phyloP scores from a whole-genome alignment of 768 basidiomycete species.

The Auriculariales sp. region DNA sequence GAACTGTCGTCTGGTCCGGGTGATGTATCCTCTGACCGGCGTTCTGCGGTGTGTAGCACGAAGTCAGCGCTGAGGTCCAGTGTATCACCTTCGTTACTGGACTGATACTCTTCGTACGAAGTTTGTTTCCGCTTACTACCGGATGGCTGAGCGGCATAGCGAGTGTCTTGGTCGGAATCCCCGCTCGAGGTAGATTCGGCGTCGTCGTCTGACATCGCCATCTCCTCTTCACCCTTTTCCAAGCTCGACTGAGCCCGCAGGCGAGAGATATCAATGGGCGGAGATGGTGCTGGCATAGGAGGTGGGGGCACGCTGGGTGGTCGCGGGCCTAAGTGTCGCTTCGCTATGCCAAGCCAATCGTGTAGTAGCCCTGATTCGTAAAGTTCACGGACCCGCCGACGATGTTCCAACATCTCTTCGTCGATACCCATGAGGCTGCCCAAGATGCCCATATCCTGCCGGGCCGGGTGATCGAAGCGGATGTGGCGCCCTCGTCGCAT shows the following conservation, averaged over 20 bases:
- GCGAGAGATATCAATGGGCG: neutral
- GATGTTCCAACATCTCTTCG: slow-evolving; percentile 56
- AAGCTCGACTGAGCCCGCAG: neutral
- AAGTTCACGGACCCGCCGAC: slow-evolving; percentile 52
- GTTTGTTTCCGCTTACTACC: neutral
- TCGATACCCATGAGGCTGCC: slow-evolving; percentile 65
- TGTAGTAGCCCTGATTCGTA: slow-evolving; percentile 49
- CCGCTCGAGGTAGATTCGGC: neutral
- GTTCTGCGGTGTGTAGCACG: neutral
- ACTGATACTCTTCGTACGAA: neutral
- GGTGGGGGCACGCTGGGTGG: neutral
- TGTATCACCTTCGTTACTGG: neutral
- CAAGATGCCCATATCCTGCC: slow-evolving; percentile 64
- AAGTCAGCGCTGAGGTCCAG: neutral
- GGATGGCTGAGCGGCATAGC: neutral
- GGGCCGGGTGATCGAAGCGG: slow-evolving; percentile 27
- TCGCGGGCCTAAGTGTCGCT: neutral
- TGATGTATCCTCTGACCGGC: no score
- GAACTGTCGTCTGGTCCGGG: neutral
- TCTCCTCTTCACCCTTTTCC: neutral
- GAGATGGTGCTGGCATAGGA: neutral
- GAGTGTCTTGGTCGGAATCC: neutral
- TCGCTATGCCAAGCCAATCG: slow-evolving; percentile 32
- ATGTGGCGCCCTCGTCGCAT: slow-evolving; percentile 35
- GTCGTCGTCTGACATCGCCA: neutral